A percentile compares a stretch with the other conserved stretches of the same genome.
Conservation (phyloP, 768 basidiomycete species). For the Omphalotus guepiniiformis region DNA sequence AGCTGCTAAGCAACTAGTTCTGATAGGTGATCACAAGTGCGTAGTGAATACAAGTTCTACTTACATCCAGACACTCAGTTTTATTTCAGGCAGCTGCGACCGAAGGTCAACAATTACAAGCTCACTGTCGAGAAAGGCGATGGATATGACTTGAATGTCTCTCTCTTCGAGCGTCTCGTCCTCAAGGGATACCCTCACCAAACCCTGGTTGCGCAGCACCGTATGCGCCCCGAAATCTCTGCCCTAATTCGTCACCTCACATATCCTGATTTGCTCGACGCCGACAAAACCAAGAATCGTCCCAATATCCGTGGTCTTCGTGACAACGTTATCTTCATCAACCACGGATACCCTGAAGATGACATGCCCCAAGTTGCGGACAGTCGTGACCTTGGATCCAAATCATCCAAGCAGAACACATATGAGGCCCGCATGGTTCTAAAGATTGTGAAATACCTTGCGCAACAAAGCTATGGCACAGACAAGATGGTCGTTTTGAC, state of each 20-base stretch:
- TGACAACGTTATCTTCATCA: slow-evolving; percentile 57
- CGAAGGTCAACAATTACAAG: slow-evolving; percentile 62
- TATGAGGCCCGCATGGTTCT: slow-evolving; percentile 61
- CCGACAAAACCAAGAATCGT: slow-evolving; percentile 42
- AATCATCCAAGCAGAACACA: slow-evolving; percentile 56
- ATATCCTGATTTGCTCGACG: slow-evolving; percentile 61
- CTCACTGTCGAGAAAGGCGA: slow-evolving; percentile 66
- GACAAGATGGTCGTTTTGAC: slow-evolving; percentile 61
- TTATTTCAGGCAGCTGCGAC: slow-evolving; percentile 56
- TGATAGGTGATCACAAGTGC: slow-evolving; percentile 74
- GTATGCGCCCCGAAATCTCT: slow-evolving; percentile 76
- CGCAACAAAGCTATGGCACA: slow-evolving; percentile 63
- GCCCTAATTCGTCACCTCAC: slow-evolving; percentile 55
- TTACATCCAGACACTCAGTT: background rate
- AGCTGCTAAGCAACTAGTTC: slow-evolving; percentile 47
- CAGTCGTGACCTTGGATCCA: slow-evolving; percentile 38
- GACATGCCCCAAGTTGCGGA: slow-evolving; percentile 38
- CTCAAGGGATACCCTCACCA: slow-evolving; percentile 57
- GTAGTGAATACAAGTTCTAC: too few species aligned
- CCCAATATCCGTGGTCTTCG: slow-evolving; percentile 50
- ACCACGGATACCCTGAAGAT: slow-evolving; percentile 55
- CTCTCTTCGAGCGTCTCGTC: slow-evolving; percentile 67
- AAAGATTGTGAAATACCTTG: slow-evolving; percentile 61
- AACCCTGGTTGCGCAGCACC: slow-evolving; percentile 54
- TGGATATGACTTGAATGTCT: slow-evolving; percentile 63